phyloP scores from a whole-genome alignment of 78 protist species.

The Protostelium mycophagum region DNA sequence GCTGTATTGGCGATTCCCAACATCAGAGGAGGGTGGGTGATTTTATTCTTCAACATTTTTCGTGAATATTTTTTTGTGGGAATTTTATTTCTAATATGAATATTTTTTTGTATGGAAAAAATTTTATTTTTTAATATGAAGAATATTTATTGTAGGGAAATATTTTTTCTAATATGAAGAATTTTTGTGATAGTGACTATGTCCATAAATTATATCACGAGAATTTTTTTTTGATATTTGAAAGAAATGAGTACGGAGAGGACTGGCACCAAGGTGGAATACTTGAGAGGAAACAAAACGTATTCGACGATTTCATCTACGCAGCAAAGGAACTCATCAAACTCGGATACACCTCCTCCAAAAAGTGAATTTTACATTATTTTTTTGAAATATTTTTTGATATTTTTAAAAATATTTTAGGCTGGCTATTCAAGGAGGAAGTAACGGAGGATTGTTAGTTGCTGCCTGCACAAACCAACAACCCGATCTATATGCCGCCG shows the following conservation, averaged over 20 bases:
- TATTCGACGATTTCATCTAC: conserved; percentile 83
- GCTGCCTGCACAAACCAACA: conserved; percentile 81
- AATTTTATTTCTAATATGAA: no score
- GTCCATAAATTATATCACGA: no score
- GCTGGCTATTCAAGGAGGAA: conserved; percentile 79
- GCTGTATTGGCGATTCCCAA: conserved; percentile 84
- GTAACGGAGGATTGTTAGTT: conserved; percentile 91
- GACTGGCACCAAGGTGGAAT: conserved; percentile 88
- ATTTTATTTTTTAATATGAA: no score
- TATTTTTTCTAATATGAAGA: no score
- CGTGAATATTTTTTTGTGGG: no score
- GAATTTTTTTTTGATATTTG: no score
- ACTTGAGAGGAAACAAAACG: conserved; percentile 58
- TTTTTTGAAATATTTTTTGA: background rate
- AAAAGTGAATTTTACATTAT: background rate
- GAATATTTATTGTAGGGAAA: no score
- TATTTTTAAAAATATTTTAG: background rate
- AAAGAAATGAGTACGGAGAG: conserved; percentile 86
- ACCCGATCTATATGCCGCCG: conserved; percentile 83
- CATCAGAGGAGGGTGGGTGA: conserved; percentile 82
- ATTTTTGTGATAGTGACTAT: no score
- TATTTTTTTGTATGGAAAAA: no score
- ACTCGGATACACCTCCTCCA: conserved; percentile 37
- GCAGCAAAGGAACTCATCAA: conserved; percentile 71
- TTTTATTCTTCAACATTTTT: no score